phyloP scores from a whole-genome alignment of 371 early-diverging fungal species.

The Actinomortierella ambigua region DNA sequence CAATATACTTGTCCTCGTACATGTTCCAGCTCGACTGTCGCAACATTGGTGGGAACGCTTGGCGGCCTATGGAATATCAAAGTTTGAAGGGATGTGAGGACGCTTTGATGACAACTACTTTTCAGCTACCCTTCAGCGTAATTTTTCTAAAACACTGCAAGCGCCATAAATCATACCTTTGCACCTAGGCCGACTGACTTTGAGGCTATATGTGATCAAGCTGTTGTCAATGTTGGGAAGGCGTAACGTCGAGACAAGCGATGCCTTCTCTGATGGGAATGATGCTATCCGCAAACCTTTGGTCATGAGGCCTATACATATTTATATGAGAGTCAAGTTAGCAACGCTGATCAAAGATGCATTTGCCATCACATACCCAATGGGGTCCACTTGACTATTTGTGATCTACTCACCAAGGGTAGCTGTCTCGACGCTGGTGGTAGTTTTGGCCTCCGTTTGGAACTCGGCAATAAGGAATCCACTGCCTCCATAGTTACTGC shows the following conservation, averaged over 20 bases:
- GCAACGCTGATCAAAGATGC: not conserved
- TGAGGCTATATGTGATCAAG: constrained; percentile 63
- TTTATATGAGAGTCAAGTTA: too few relatives aligned
- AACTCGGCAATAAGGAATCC: constrained; percentile 63
- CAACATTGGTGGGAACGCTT: constrained; percentile 59
- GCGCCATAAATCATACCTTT: constrained; percentile 15
- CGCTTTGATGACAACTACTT: not conserved
- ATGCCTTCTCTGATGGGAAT: constrained; percentile 33
- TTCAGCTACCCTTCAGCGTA: too few relatives aligned
- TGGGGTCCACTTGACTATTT: not conserved
- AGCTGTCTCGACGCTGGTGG: constrained; percentile 48
- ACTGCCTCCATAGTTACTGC: constrained; percentile 24
- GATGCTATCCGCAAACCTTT: constrained; percentile 43
- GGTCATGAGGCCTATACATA: constrained; percentile 38
- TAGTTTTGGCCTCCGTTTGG: constrained; percentile 42
- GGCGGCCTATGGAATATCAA: constrained; percentile 6
- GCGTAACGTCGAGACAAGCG: constrained; percentile 56
- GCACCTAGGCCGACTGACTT: constrained; percentile 55
- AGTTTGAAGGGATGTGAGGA: not conserved
- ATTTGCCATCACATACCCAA: not conserved
- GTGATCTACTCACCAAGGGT: constrained; percentile 47
- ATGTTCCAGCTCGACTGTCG: constrained; percentile 74
- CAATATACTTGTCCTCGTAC: constrained; percentile 76
- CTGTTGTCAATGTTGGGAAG: constrained; percentile 67
- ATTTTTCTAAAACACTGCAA: too few relatives aligned